Percentiles rank a stretch among this genome's conserved stretches.
Evolutionary conservation across 2,329 filamentous ascomycete genomes (phyloP).

Genomic region (Metarhizium humberi): DNA sequence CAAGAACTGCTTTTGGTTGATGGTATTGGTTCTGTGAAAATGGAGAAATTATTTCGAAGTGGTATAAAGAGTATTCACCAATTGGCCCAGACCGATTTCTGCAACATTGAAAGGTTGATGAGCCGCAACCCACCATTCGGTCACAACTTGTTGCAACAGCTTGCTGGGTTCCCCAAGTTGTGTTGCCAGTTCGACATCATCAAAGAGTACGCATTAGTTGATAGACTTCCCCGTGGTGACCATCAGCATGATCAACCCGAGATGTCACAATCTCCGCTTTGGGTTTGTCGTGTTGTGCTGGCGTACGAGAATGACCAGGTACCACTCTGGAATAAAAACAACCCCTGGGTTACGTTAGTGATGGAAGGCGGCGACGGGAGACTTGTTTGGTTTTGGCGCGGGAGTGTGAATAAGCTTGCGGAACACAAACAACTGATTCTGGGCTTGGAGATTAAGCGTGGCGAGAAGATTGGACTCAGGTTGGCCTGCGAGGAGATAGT

Average conservation of each 20-base stretch:
- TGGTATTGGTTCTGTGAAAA: conserved; percentile 64
- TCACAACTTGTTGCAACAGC: conserved; percentile 51
- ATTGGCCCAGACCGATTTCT: conserved; percentile 57
- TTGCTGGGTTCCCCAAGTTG: conserved; percentile 61
- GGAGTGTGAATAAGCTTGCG: conserved; percentile 56
- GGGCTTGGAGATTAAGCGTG: conserved; percentile 39
- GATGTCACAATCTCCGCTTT: conserved; percentile 6
- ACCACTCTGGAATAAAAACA: conserved; percentile 52
- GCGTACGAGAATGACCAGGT: conserved; percentile 60
- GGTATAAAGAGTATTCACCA: conserved; percentile 62
- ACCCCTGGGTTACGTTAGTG: conserved; percentile 64
- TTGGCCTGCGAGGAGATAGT: conserved; percentile 83
- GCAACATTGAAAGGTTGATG: conserved; percentile 66
- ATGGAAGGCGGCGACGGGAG: conserved; percentile 45
- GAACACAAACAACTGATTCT: conserved; percentile 48
- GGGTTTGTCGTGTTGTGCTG: conserved; percentile 53
- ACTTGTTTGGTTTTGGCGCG: conserved; percentile 59
- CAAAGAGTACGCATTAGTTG: conserved; percentile 4
- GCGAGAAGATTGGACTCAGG: conserved; percentile 52
- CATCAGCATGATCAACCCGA: not conserved
- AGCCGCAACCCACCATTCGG: conserved; percentile 80
- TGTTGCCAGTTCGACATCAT: conserved; percentile 29
- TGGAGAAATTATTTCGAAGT: conserved; percentile 63
- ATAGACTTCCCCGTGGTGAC: not conserved
- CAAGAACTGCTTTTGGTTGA: conserved; percentile 77